Evolutionary conservation across 352 stramenopile species (phyloP).

Genomic region (Phytopythium kandeliae): DNA sequence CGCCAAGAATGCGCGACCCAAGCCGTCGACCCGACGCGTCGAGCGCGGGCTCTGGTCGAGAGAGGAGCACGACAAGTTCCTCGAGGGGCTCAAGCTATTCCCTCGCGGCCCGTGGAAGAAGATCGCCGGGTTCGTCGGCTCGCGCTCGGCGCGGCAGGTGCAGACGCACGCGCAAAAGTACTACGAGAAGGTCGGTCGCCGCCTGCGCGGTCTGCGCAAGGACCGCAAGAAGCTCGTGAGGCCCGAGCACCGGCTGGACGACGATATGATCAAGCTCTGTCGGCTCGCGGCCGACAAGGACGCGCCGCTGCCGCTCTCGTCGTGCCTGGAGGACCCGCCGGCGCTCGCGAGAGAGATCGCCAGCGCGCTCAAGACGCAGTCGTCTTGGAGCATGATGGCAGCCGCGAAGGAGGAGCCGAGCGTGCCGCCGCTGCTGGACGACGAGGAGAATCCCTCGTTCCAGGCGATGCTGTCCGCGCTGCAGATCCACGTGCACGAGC

Average conservation of each 20-base stretch:
- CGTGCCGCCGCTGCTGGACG: neutral
- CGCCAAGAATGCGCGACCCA: too few species aligned
- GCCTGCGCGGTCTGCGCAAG: conserved; percentile 38
- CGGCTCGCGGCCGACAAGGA: conserved; percentile 22
- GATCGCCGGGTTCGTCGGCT: conserved; percentile 40
- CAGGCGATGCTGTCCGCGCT: conserved; percentile 5
- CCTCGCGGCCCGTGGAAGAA: conserved; percentile 48
- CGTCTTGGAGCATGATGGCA: neutral
- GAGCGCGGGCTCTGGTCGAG: conserved; percentile 42
- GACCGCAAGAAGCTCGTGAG: conserved; percentile 28
- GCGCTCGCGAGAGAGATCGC: conserved; percentile 20
- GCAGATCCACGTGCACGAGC: conserved; percentile 5
- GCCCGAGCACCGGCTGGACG: conserved; percentile 33
- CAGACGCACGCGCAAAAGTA: conserved; percentile 65
- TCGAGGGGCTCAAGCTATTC: conserved; percentile 42
- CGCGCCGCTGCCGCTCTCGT: conserved; percentile 13
- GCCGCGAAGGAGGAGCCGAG: neutral
- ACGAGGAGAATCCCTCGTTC: conserved; percentile 15
- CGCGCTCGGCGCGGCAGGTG: conserved; percentile 47
- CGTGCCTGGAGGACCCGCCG: conserved; percentile 15
- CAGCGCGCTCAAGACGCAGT: conserved; percentile 10
- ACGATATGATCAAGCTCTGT: conserved; percentile 32
- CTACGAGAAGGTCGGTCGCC: conserved; percentile 46
- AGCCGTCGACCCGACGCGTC: conserved; percentile 7
- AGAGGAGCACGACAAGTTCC: conserved; percentile 58